These are phyloP conservation scores for Penicillium nucicola DNA, from an alignment of 495 filamentous ascomycete species.

Conservation along the genomic window DNA sequence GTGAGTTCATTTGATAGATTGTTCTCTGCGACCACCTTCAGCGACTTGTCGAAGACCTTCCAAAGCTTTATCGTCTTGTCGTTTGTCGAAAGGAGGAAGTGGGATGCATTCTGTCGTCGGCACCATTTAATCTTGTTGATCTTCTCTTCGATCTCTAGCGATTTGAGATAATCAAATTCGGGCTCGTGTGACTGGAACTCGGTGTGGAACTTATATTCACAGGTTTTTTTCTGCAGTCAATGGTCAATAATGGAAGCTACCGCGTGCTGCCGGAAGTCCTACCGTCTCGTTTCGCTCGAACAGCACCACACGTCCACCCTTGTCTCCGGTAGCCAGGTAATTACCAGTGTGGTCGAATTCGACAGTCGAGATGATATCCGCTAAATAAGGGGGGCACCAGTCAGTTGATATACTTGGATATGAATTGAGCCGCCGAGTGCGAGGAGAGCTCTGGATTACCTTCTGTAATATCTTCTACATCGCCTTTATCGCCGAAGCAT, in stretches of 20 bases:
- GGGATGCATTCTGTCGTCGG: conserved; percentile 92
- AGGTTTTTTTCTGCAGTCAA: conserved; percentile 89
- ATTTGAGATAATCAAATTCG: conserved; percentile 99
- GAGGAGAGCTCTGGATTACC: conserved; percentile 48
- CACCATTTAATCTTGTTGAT: conserved; percentile 99
- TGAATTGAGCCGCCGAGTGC: conserved; percentile 6
- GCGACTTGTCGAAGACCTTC: conserved; percentile 99
- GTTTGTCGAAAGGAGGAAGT: conserved; percentile 97
- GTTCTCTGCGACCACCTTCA: conserved; percentile 98
- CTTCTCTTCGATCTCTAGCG: conserved; percentile 98
- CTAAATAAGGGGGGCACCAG: conserved; percentile 47
- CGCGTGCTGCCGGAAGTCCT: conserved; percentile 5
- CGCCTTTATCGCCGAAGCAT: conserved; percentile 99
- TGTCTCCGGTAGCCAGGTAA: conserved; percentile 96
- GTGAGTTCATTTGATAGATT: conserved; percentile 94
- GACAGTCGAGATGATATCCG: conserved; percentile 98
- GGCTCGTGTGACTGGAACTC: conserved; percentile 99
- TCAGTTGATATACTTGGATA: conserved; percentile 11
- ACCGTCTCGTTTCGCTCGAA: conserved; percentile 98
- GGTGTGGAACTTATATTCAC: conserved; percentile 99
- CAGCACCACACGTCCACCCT: conserved; percentile 92
- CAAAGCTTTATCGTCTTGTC: conserved; percentile 99
- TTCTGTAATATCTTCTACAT: conserved; percentile 99
- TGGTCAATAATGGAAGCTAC: conserved; percentile 5
- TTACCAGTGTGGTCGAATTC: conserved; percentile 99